These are phyloP conservation scores for Plasmodium ovale DNA, from an alignment of 169 alveolate genomes.

Conservation along the genomic window DNA sequence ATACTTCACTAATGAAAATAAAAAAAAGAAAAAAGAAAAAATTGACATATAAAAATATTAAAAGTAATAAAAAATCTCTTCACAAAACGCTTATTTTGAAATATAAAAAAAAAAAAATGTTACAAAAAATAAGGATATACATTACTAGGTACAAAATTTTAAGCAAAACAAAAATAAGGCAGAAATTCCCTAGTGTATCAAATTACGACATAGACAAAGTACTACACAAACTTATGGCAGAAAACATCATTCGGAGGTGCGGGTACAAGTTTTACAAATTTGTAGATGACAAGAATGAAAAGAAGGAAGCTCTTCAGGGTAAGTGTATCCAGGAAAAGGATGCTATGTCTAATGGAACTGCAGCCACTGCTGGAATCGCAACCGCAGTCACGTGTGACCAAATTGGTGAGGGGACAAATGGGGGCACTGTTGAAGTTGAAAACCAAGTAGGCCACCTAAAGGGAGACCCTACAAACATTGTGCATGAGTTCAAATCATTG, in stretches of 20 bases:
- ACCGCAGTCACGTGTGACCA: background rate
- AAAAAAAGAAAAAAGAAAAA: conserved; percentile 4
- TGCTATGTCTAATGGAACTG: background rate
- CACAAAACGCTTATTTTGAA: conserved; percentile 2
- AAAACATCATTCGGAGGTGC: conserved; percentile 15
- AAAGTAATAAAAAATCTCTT: background rate
- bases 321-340: background rate
- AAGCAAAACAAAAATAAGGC: conserved; percentile 12
- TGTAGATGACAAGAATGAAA: background rate
- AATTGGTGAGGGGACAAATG: background rate
- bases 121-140: conserved; percentile 9
- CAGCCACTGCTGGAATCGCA: too few species aligned
- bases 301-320: conserved; percentile 1
- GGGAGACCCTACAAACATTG: too few species aligned
- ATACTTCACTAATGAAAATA: background rate
- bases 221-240: conserved; percentile 21
- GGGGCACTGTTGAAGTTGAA: background rate
- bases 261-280: conserved; percentile 19
- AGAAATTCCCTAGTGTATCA: conserved; percentile 32
- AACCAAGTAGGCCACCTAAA: too few species aligned
- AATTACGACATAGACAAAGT: conserved; percentile 40
- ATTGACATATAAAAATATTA: background rate
- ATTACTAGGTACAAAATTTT: conserved; percentile 57
- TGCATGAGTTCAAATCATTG: too few species aligned
- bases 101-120: conserved; percentile 19